Percentiles rank a stretch among this genome's conserved stretches.
These are phyloP conservation scores for Hypericum perforatum DNA, from an alignment of 345 rosid species.

Conservation along the genomic window DNA sequence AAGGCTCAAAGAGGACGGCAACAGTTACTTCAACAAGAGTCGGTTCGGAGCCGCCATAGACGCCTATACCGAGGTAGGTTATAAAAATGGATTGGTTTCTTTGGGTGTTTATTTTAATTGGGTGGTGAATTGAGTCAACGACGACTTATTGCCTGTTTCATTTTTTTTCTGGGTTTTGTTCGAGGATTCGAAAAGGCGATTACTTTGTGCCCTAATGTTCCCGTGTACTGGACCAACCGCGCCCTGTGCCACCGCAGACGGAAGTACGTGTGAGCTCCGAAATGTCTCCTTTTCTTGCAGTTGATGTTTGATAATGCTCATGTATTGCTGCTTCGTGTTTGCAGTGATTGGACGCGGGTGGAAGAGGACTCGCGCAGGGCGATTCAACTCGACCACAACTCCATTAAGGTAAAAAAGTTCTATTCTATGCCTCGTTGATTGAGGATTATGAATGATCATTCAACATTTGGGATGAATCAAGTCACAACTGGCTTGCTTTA, in stretches of 20 bases:
- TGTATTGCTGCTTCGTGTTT: background rate
- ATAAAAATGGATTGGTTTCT: background rate
- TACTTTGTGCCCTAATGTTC: constrained; percentile 67
- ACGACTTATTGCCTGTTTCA: too few relatives aligned
- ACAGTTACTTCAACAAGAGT: constrained; percentile 41
- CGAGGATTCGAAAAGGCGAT: constrained; percentile 47
- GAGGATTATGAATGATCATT: too few relatives aligned
- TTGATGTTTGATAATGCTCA: background rate
- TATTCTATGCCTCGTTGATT: background rate
- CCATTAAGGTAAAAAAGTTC: constrained; percentile 48
- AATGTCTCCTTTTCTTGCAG: background rate
- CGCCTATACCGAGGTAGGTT: constrained; percentile 71
- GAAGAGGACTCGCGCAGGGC: constrained; percentile 78
- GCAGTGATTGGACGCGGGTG: constrained; percentile 73
- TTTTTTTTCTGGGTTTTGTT: background rate
- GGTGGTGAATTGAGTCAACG: too few relatives aligned
- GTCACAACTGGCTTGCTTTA: too few relatives aligned
- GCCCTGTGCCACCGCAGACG: constrained; percentile 80
- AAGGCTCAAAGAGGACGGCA: constrained; percentile 50
- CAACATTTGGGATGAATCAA: too few relatives aligned
- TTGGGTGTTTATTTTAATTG: background rate
- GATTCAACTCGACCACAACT: constrained; percentile 49
- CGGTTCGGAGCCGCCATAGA: constrained; percentile 90
- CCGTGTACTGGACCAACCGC: constrained; percentile 87
- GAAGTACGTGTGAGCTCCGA: constrained; percentile 47